Conservation (phyloP, 1,284 basidiomycete species). For the Cryptococcus sp. region DNA sequence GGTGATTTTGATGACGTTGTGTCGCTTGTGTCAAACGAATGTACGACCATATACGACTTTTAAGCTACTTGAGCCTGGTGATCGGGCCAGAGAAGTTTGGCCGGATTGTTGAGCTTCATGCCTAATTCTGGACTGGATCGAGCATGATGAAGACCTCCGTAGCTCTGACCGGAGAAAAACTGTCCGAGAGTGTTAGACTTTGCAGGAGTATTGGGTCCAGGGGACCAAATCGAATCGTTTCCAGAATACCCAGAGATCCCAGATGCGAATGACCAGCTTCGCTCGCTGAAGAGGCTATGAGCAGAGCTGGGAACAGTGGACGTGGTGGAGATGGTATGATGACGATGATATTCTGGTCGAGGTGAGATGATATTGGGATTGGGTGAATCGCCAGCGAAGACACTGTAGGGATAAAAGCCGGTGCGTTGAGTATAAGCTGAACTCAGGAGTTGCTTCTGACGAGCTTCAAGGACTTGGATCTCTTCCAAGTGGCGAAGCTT, state of each 20-base stretch:
- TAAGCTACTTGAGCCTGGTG: background rate
- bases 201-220: background rate
- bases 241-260: background rate
- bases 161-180: background rate
- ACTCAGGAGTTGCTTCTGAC: background rate
- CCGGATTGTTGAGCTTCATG: background rate
- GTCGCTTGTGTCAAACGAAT: background rate
- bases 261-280: background rate
- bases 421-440: background rate
- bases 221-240: background rate
- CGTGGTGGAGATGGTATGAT: background rate
- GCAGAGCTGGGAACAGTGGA: background rate
- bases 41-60: background rate
- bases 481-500: background rate
- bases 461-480: background rate
- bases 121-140: conserved; percentile 3
- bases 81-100: background rate
- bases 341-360: background rate
- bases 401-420: background rate
- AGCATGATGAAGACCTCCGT: background rate
- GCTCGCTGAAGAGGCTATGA: background rate
- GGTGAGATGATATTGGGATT: background rate
- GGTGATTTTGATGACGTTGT: background rate
- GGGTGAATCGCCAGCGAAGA: background rate
- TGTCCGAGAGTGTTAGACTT: background rate